phyloP scores from a whole-genome alignment of 2,329 filamentous ascomycete species.

The Thielaviopsis musarum region DNA sequence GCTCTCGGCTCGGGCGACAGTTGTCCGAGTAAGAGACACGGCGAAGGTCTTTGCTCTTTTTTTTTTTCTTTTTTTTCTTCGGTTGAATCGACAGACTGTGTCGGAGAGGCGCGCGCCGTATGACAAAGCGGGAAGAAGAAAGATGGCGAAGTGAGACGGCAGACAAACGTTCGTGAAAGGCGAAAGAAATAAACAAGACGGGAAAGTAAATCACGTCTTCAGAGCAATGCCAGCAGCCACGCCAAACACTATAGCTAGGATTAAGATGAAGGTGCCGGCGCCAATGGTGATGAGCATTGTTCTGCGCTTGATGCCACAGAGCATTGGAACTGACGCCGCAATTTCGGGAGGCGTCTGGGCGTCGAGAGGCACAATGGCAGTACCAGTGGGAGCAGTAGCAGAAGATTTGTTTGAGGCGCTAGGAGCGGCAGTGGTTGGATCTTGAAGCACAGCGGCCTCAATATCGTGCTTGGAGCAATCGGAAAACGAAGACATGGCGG shows the following conservation, averaged over 20 bases:
- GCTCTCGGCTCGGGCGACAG: neutral
- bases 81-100: neutral
- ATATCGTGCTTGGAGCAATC: constrained; percentile 6
- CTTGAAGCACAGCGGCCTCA: constrained; percentile 3
- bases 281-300: constrained; percentile 15
- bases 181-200: neutral
- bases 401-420: neutral
- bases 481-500: constrained; percentile 5
- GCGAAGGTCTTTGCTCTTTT: neutral
- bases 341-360: neutral
- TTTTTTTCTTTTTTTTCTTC: neutral
- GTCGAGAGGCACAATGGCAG: neutral
- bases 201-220: constrained; percentile 5
- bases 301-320: constrained; percentile 15
- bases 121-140: neutral
- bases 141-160: neutral
- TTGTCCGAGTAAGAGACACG: neutral
- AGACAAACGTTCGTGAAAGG: neutral
- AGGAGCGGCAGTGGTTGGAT: neutral
- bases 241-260: constrained; percentile 15
- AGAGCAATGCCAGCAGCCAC: constrained; percentile 15
- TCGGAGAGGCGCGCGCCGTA: neutral
- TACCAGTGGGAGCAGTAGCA: neutral
- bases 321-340: constrained; percentile 5
- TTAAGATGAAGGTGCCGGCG: constrained; percentile 12